phyloP scores from a whole-genome alignment of 2,329 filamentous ascomycete genomes.

The Diaporthe vaccinii region DNA sequence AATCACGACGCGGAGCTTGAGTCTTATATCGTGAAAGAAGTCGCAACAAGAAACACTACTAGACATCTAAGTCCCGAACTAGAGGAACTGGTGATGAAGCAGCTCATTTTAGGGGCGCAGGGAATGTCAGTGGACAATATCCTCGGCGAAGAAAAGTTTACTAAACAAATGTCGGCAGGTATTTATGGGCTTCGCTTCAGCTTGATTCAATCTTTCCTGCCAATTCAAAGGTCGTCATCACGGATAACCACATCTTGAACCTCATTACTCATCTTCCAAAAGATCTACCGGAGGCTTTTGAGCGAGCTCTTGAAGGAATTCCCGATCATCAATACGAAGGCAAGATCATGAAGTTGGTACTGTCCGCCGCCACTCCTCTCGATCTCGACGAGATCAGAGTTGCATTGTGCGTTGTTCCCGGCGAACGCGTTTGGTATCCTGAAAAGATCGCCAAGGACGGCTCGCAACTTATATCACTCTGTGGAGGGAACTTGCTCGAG shows the following conservation, averaged over 20 bases:
- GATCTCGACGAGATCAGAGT: conserved; percentile 17
- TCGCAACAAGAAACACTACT: not conserved
- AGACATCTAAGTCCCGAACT: not conserved
- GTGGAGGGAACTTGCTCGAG: conserved; percentile 26
- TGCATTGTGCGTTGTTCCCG: not conserved
- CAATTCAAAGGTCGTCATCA: not conserved
- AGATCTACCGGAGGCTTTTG: conserved; percentile 31
- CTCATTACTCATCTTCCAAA: not conserved
- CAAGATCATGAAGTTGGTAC: conserved; percentile 28
- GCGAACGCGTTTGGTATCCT: not conserved
- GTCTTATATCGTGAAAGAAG: conserved; percentile 6
- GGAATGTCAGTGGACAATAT: not conserved
- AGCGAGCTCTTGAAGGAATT: conserved; percentile 15
- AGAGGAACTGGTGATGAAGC: not conserved
- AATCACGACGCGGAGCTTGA: conserved; percentile 3
- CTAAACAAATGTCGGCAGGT: not conserved
- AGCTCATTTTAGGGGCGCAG: not conserved
- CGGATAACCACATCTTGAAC: not conserved
- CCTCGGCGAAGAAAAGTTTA: not conserved
- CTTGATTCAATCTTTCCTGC: conserved; percentile 14
- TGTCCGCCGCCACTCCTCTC: not conserved
- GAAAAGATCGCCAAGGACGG: conserved; percentile 1
- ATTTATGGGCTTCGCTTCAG: conserved; percentile 22
- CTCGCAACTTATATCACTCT: not conserved
- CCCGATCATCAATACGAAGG: not conserved